phyloP scores from a whole-genome alignment of 345 rosid genomes.

The Noccaea bulbosa region DNA sequence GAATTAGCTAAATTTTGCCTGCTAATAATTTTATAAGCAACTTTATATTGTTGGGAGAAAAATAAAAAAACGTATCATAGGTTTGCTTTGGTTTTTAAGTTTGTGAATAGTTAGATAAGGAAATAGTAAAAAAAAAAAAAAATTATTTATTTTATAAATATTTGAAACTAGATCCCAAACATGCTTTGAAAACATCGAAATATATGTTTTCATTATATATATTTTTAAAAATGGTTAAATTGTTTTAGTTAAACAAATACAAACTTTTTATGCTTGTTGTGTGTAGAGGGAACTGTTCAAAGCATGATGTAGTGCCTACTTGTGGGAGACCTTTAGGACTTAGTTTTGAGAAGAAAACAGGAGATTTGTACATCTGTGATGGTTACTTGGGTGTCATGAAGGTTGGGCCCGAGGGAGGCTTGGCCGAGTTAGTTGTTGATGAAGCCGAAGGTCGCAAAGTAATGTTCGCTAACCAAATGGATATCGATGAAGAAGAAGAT shows the following conservation, averaged over 20 bases:
- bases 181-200: not conserved
- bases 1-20: too few species aligned
- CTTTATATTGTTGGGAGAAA: too few species aligned
- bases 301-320: constrained; percentile 53
- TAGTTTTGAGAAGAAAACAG: constrained; percentile 59
- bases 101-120: not conserved
- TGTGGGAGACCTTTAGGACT: constrained; percentile 86
- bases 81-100: not conserved
- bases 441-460: constrained; percentile 60
- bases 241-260: not conserved
- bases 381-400: constrained; percentile 66
- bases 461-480: constrained; percentile 63
- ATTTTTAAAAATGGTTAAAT: not conserved
- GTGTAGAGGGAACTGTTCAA: constrained; percentile 56
- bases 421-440: constrained; percentile 51
- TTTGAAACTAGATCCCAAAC: not conserved
- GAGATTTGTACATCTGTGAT: constrained; percentile 81
- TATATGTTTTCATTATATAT: not conserved
- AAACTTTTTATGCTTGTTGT: not conserved
- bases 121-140: not conserved
- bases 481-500: constrained; percentile 61
- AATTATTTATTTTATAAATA: not conserved
- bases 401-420: constrained; percentile 70
- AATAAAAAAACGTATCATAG: not conserved
- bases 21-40: too few species aligned